These are phyloP conservation scores for Nigrospora osmanthi DNA, from an alignment of 2,329 filamentous ascomycete species.

Conservation along the genomic window DNA sequence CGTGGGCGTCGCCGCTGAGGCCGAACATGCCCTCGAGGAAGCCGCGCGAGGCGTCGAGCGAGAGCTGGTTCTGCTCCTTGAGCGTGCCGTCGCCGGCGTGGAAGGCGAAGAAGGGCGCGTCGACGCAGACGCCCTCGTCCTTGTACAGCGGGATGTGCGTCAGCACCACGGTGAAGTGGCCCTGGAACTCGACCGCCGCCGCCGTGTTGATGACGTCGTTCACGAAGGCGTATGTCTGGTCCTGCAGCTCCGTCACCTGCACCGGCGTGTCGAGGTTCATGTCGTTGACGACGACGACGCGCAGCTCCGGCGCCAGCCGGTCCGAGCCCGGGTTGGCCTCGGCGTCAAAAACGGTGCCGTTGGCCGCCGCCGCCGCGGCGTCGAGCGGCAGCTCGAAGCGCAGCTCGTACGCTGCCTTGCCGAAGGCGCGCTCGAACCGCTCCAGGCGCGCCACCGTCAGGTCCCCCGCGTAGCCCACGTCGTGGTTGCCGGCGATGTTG, in stretches of 20 bases:
- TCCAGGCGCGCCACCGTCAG: slow-evolving; percentile 66
- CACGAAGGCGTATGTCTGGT: slow-evolving; percentile 70
- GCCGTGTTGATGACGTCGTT: slow-evolving; percentile 59
- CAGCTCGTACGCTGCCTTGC: slow-evolving; percentile 84
- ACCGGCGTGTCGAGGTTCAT: slow-evolving; percentile 91
- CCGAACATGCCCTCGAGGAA: slow-evolving; percentile 83
- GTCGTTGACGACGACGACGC: slow-evolving; percentile 80
- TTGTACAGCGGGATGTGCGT: slow-evolving; percentile 94
- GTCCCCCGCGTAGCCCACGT: slow-evolving; percentile 93
- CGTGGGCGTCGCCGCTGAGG: slow-evolving; percentile 55
- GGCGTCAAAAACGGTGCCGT: slow-evolving; percentile 32
- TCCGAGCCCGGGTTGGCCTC: slow-evolving; percentile 35
- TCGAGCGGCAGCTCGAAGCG: slow-evolving; percentile 55
- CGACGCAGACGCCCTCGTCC: slow-evolving; percentile 70
- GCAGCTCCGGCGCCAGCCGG: slow-evolving; percentile 58
- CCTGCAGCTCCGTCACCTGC: slow-evolving; percentile 56
- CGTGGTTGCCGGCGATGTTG: slow-evolving; percentile 90
- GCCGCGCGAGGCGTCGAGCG: slow-evolving; percentile 59
- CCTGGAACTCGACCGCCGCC: slow-evolving; percentile 50
- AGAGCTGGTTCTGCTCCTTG: slow-evolving; percentile 87
- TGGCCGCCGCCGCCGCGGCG: slow-evolving; percentile 24
- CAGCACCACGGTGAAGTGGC: slow-evolving; percentile 72
- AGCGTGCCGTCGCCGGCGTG: slow-evolving; percentile 62
- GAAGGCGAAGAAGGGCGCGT: slow-evolving; percentile 77
- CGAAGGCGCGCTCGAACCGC: slow-evolving; percentile 79